phyloP scores from a whole-genome alignment of 176 grass and related monocot species.

The Oryza glaberrima region DNA sequence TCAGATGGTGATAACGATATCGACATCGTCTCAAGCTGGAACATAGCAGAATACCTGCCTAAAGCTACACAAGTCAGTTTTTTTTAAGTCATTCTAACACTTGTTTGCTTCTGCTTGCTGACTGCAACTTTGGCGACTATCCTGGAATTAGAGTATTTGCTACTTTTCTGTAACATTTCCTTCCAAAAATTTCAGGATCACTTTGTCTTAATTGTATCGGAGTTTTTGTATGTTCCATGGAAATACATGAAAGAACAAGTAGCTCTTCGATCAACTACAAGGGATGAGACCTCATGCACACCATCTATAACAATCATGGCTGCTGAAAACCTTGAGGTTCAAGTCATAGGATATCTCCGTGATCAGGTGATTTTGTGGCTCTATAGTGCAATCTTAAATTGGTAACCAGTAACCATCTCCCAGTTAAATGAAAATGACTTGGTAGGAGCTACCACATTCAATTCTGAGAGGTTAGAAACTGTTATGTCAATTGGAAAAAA shows the following conservation, averaged over 20 bases:
- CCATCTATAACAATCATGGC: constrained; percentile 86
- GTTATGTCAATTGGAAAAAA: background rate
- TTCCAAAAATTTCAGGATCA: constrained; percentile 68
- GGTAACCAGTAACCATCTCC: background rate
- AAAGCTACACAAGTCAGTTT: constrained; percentile 79
- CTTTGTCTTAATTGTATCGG: constrained; percentile 87
- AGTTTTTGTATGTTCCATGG: constrained; percentile 93
- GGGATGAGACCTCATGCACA: constrained; percentile 76
- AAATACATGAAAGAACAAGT: constrained; percentile 88
- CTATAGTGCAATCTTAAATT: background rate
- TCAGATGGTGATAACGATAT: constrained; percentile 62
- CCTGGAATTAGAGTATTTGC: constrained; percentile 7
- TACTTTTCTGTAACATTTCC: constrained; percentile 31
- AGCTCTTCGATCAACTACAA: constrained; percentile 50
- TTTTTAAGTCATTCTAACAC: constrained; percentile 19
- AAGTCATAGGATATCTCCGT: constrained; percentile 63
- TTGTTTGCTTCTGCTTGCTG: constrained; percentile 1
- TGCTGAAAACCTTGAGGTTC: constrained; percentile 77
- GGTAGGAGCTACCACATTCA: background rate
- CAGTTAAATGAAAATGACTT: background rate
- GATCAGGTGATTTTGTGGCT: constrained; percentile 58
- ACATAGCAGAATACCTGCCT: constrained; percentile 87
- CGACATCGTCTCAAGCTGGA: constrained; percentile 93
- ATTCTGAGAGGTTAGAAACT: background rate
- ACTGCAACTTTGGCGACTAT: constrained; percentile 5